A percentile compares a stretch with the other conserved stretches of the same genome.
Conservation (phyloP, 169 alveolate species). For the Plasmodium vinckei region DNA sequence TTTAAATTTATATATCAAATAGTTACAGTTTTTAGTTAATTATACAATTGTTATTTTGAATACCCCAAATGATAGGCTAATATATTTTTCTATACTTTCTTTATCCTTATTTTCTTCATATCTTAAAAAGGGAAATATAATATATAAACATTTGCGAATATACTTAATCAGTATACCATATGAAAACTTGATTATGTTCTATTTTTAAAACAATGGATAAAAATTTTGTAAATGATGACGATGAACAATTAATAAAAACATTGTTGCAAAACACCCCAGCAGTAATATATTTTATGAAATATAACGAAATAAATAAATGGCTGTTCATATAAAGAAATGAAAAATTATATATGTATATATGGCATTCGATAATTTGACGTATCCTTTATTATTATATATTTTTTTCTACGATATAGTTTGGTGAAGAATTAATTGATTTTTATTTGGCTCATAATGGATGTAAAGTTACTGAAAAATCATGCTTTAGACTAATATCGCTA, state of each 20-base stretch:
- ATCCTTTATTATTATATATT: background rate
- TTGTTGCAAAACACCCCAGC: conserved; percentile 50
- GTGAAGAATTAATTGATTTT: conserved; percentile 68
- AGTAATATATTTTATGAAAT: conserved; percentile 16
- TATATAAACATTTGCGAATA: too few species aligned
- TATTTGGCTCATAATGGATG: conserved; percentile 68
- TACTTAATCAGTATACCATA: background rate
- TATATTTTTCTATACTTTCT: too few species aligned
- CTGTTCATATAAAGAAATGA: background rate
- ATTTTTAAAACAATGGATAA: conserved; percentile 62
- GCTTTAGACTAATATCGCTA: conserved; percentile 63
- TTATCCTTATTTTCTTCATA: too few species aligned
- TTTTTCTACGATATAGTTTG: conserved; percentile 32
- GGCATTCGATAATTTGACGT: background rate
- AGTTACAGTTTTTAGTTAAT: too few species aligned
- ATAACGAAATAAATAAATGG: background rate
- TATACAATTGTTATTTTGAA: too few species aligned
- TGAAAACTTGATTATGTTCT: background rate
- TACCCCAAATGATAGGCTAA: too few species aligned
- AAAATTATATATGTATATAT: background rate
- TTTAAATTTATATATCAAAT: too few species aligned
- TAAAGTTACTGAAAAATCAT: conserved; percentile 56
- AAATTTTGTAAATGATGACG: conserved; percentile 60
- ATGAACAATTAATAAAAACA: conserved; percentile 59
- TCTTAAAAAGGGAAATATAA: too few species aligned